Base-by-base conservation (phyloP, 139 green algal genomes). In the Chlorella ohadii region DNA sequence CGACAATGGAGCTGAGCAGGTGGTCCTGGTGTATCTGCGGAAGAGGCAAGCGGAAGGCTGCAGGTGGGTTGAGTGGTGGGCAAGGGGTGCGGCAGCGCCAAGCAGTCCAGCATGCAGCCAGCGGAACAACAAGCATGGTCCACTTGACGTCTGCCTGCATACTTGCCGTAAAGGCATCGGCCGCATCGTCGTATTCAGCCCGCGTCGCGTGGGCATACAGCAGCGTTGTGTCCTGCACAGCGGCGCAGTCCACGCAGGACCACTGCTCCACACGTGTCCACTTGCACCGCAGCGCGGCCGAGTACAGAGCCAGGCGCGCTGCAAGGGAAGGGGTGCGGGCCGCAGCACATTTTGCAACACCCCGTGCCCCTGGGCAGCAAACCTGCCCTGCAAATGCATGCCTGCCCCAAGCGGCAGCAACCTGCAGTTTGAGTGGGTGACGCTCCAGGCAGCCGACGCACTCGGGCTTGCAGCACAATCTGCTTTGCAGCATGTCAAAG, bases 281-380 rank as follows among this genome's bases (percentile, higher is more conserved):
- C 70, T 77, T 77, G 70, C 70, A 77, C 33, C 70, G 39, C 39
- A 77, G 33, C 27, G 70, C 70, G 12, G 70, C 39, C 0, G 70
- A 22, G 39, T 77, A 77, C 39, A 59, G 70, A 1, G 70, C 70
- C 70, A 77, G 70, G 1, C 70, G 70, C 39, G 39, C 70, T 77
- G 70, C 36, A 23, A 31, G 11, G 6, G 12, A 34, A 1, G 65
- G 67, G 19, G 36, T 1, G n/a, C n/a, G n/a, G n/a, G n/a, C n/a
- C n/a, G n/a, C n/a, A n/a, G n/a, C n/a, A n/a, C n/a, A n/a, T n/a
- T n/a, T n/a, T n/a, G n/a, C n/a, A n/a, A n/a, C n/a, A n/a, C n/a
- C n/a, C n/a, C n/a, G n/a, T n/a, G n/a, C n/a, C n/a, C n/a, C n/a
- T n/a, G n/a, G n/a, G n/a, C n/a, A n/a, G n/a, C n/a, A n/a, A n/a